Base-by-base conservation (phyloP, 2,329 filamentous ascomycete species). In the Daldinia eschscholtzii region DNA sequence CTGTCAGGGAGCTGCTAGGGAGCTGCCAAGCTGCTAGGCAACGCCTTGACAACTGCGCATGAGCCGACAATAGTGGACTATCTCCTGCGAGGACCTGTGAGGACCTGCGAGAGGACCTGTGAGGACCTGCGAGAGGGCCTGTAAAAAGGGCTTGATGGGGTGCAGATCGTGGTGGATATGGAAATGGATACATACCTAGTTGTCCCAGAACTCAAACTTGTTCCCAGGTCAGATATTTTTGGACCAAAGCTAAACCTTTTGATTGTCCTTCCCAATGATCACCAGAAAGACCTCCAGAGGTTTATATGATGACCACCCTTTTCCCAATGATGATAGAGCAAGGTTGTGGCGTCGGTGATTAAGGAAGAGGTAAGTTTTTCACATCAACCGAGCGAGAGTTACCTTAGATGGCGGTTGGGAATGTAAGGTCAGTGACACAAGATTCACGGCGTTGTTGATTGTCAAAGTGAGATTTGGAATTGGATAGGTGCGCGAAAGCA, bases 311-410 rank as follows among this genome's bases (percentile, higher is more conserved):
- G 46, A 30, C 26, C 26, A 52, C 46, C 28, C 12, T 52, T 1
- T 30, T 50, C 46, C 46, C 26, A 52, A 52, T 52, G 28, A n/a
- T 4, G 28, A 18, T 52, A 52, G 46, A 52, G 46, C 46, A 52
- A 52, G 46, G 15, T 52, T 15, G 15, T 33, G 46, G 15, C n/a
- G 46, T 30, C 26, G 46, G 26, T 6, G 26, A 12, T 12, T 13
- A 12, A 26, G 6, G 7, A n/a, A 30, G 46, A 4, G 5, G 41
- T 42, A 18, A 52, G 46, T 30, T 26, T 10, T 30, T 52, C 46
- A 33, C 46, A 30, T 33, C 46, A 4, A 52, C 3, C 3, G 13
- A 15, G 28, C 6, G 46, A 52, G 18, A 50, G 26, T 7, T 30
- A 26, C 7, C 7, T 15, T 18, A 18, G 46, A 18, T 7, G 46